Base-by-base conservation (phyloP, 352 stramenopile genomes). In the Globisporangium rhizosaccharum region DNA sequence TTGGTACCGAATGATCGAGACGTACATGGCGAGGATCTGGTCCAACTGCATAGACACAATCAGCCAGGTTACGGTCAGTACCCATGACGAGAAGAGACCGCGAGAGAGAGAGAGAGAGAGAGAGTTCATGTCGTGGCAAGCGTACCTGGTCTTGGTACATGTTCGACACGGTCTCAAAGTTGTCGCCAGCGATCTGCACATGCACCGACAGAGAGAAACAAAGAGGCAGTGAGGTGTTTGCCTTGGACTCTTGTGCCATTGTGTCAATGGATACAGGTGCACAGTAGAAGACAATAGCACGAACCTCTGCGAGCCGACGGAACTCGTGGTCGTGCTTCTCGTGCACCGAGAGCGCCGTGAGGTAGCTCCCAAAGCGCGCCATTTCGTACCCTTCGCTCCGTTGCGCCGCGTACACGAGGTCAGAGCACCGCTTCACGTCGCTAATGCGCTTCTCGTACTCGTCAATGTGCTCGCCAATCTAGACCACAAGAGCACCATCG, bases 381-480 rank as follows among this genome's bases (percentile, higher is more conserved):
- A 93, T 77, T 53, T 95, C 85, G 55, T 95, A 95, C 10, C 85
- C 85, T 77, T 93, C 82, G 55, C 74, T 77, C 48, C 85, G 71
- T 59, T 93, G 83, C 30, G 83, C 71, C 25, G 79, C 76, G 48
- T 94, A 94, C 12, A 94, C 82, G 28, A 92, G 59, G 54, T 94
- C 85, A 10, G 85, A 92, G 55, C 83, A 93, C 18, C 82, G 76
- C 48, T 85, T 91, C 37, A 94, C 80, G 52, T 92, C 83, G 48
- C 70, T 70, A 26, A 94, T 94, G 33, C 80, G 79, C 56, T 87
- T 94, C 49, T 92, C 78, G 48, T 93, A 94, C 58, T 89, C 80
- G 42, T 89, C 69, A 26, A 94, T 93, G 39, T 94, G 79, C n/a
- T 90, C 82, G 14, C 85, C 85, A 63, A 94, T 94, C 76, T 92